phyloP scores from a whole-genome alignment of 1,284 basidiomycete genomes.

The Fomes fomentarius region DNA sequence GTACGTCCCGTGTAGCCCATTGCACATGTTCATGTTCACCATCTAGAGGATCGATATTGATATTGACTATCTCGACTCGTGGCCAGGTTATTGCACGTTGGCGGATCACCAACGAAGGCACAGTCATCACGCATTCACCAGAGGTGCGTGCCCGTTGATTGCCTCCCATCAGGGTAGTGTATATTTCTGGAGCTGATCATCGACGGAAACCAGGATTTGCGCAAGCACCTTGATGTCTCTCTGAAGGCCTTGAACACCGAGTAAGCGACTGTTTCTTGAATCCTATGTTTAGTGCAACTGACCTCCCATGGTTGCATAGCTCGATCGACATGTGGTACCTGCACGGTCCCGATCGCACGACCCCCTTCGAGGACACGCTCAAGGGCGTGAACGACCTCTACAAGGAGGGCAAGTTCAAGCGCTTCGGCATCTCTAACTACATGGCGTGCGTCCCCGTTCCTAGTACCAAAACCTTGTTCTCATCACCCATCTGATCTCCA shows the following conservation, averaged over 20 bases:
- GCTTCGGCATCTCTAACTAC: constrained; percentile 59
- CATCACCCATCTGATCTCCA: background rate
- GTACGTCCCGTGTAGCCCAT: constrained; percentile 11
- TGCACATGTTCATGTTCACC: background rate
- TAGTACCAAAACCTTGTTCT: background rate
- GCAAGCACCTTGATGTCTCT: constrained; percentile 47
- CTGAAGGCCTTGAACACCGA: constrained; percentile 50
- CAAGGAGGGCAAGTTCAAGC: constrained; percentile 47
- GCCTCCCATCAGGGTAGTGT: no score
- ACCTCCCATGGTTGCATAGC: background rate
- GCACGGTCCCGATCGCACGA: constrained; percentile 55
- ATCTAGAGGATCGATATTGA: no score
- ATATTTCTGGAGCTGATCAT: no score
- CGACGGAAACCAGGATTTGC: constrained; percentile 42
- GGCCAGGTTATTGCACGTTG: no score
- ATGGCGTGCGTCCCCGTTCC: constrained; percentile 33
- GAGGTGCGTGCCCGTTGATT: constrained; percentile 13
- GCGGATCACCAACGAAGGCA: no score
- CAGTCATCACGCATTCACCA: constrained; percentile 21
- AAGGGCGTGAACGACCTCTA: constrained; percentile 52
- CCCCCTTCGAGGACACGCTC: constrained; percentile 50
- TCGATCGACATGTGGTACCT: constrained; percentile 54
- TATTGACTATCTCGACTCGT: no score
- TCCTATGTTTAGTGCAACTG: background rate
- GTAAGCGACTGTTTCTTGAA: constrained; percentile 31